A percentile compares a stretch with the other conserved stretches of the same genome.
Conservation (phyloP, 164 flowering plant species). For the grape (Vitis vinifera) region ASM3070453v1 NC_081811.1:5553501-5554000, state of each 20-base stretch:
- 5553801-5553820: slow-evolving; percentile 10
- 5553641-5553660: slow-evolving; percentile 8
- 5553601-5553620: slow-evolving; percentile 3
- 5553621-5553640: slow-evolving; percentile 6
- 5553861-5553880: slow-evolving; percentile 19
- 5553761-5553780: slow-evolving; percentile 4
- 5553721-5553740: slow-evolving; percentile 8
- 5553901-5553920: slow-evolving; percentile 6
- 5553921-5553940: slow-evolving; percentile 15
- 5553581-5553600: slow-evolving; percentile 11
- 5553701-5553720: slow-evolving; percentile 15
- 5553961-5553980: slow-evolving; percentile 38
- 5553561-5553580: slow-evolving; percentile 2
- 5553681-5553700: slow-evolving; percentile 9
- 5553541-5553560: slow-evolving; percentile 7
- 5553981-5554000: slow-evolving; percentile 17
- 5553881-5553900: slow-evolving; percentile 8
- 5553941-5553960: slow-evolving; percentile 19
- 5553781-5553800: slow-evolving; percentile 20
- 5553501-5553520: slow-evolving; percentile 11
- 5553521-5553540: slow-evolving; percentile 13
- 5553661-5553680: slow-evolving; percentile 14
- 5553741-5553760: slow-evolving; percentile 9
- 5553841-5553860: slow-evolving; percentile 13
- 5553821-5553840: slow-evolving; percentile 16